phyloP scores from a whole-genome alignment of 2,329 filamentous ascomycete genomes.

The Sphaerulina vaccinii region DNA sequence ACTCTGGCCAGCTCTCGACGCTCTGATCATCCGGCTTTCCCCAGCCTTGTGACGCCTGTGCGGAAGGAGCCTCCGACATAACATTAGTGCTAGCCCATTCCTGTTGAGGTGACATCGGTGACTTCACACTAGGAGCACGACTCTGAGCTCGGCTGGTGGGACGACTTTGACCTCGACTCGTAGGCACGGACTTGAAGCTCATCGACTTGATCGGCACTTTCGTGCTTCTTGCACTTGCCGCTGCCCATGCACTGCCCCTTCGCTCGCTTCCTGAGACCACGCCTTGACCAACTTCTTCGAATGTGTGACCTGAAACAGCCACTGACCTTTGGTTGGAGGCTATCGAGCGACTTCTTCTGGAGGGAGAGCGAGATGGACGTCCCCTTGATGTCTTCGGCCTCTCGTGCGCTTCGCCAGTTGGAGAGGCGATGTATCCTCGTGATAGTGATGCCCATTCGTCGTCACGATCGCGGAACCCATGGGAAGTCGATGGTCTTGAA shows the following conservation, averaged over 20 bases:
- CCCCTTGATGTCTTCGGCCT: neutral
- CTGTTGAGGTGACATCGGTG: neutral
- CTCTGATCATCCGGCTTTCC: neutral
- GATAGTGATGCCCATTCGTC: neutral
- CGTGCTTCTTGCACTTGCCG: constrained; percentile 9
- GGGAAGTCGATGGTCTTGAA: neutral
- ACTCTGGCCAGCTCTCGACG: neutral
- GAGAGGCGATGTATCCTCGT: neutral
- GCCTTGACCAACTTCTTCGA: constrained; percentile 1
- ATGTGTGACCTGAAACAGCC: neutral
- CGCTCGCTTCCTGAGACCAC: neutral
- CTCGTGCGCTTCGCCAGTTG: neutral
- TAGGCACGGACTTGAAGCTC: constrained; percentile 3
- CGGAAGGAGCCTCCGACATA: neutral
- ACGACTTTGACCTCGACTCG: neutral
- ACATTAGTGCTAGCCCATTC: neutral
- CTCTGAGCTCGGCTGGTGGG: constrained; percentile 4
- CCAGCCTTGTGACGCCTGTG: neutral
- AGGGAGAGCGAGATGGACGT: neutral
- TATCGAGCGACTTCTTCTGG: constrained; percentile 1
- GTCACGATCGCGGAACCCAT: neutral
- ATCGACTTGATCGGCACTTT: constrained; percentile 7
- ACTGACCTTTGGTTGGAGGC: neutral
- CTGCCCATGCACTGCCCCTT: constrained; percentile 5
- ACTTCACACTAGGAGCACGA: neutral